phyloP scores from a whole-genome alignment of 1,139 yeast genomes.

The Scheffersomyces segobiensis region DNA sequence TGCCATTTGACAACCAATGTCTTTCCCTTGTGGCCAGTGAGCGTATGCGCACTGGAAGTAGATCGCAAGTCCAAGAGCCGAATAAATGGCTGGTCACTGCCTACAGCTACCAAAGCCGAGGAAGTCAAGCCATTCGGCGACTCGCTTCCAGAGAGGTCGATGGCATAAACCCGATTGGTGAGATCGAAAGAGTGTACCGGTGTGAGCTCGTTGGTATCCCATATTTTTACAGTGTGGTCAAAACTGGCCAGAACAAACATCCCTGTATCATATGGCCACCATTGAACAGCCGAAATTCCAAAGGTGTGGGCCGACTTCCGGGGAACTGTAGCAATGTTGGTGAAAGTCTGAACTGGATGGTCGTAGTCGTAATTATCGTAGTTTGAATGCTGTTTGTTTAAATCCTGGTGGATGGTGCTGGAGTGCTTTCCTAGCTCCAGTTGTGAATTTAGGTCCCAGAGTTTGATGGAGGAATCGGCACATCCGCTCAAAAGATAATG shows the following conservation, averaged over 20 bases:
- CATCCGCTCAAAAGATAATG: slow-evolving; percentile 68
- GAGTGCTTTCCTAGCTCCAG: slow-evolving; percentile 10
- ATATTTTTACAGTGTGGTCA: slow-evolving; percentile 73
- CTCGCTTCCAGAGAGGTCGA: slow-evolving; percentile 45
- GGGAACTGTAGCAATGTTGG: slow-evolving; percentile 46
- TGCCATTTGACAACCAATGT: slow-evolving; percentile 76
- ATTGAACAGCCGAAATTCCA: slow-evolving; percentile 71
- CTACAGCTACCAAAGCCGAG: slow-evolving; percentile 64
- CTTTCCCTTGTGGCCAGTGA: slow-evolving; percentile 64
- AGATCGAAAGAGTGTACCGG: slow-evolving; percentile 68
- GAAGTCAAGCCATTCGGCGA: slow-evolving; percentile 27
- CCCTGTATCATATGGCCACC: slow-evolving; percentile 94
- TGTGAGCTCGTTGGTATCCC: slow-evolving; percentile 71
- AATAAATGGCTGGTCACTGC: slow-evolving; percentile 68
- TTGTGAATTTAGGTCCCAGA: slow-evolving; percentile 53
- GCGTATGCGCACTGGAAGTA: slow-evolving; percentile 68
- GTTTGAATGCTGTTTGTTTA: slow-evolving; percentile 6
- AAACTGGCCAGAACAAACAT: slow-evolving; percentile 82
- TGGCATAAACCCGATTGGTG: slow-evolving; percentile 51
- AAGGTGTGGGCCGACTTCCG: slow-evolving; percentile 60
- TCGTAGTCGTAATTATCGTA: slow-evolving; percentile 27
- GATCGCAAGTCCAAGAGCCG: slow-evolving; percentile 73
- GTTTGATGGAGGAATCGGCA: slow-evolving; percentile 69
- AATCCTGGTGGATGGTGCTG: slow-evolving; percentile 7
- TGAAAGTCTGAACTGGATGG: slow-evolving; percentile 23